Conservation (phyloP, 2,329 filamentous ascomycete species). For the Diaporthe caulivora region DNA sequence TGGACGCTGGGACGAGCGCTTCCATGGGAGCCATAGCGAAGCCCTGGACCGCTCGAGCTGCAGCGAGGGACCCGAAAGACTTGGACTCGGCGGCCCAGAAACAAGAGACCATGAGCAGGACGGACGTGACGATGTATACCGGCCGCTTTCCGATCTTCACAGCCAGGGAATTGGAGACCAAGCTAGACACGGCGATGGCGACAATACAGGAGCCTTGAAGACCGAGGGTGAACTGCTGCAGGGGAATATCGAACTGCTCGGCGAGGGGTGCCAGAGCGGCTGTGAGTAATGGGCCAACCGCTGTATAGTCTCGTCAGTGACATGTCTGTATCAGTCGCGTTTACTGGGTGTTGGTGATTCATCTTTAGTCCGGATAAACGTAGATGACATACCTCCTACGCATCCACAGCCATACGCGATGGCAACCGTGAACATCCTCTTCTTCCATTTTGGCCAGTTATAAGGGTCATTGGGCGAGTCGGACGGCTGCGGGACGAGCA, state of each 20-base stretch:
- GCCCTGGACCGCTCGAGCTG: constrained; percentile 50
- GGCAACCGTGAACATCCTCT: constrained; percentile 52
- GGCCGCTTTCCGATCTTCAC: constrained; percentile 54
- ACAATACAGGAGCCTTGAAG: constrained; percentile 52
- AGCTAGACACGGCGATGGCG: constrained; percentile 50
- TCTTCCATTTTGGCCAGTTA: constrained; percentile 56
- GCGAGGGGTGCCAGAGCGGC: constrained; percentile 52
- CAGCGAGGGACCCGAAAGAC: constrained; percentile 48
- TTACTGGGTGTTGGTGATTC: no score
- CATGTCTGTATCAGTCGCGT: background rate
- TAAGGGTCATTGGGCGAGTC: constrained; percentile 61
- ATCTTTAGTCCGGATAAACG: background rate
- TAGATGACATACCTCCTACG: constrained; percentile 51
- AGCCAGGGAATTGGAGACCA: constrained; percentile 52
- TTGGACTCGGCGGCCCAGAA: constrained; percentile 51
- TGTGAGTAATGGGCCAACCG: constrained; percentile 53
- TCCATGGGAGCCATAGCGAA: constrained; percentile 55
- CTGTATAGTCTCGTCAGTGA: constrained; percentile 41
- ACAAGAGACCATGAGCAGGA: constrained; percentile 50
- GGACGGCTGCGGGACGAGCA: constrained; percentile 64
- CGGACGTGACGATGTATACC: constrained; percentile 50
- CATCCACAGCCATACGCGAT: constrained; percentile 54
- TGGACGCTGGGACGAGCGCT: constrained; percentile 54
- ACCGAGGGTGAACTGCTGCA: constrained; percentile 50
- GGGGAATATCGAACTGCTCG: constrained; percentile 47